These are phyloP conservation scores for Alisma plantagoaquatica DNA, from an alignment of 106 monocot genomes.

Conservation along the genomic window DNA sequence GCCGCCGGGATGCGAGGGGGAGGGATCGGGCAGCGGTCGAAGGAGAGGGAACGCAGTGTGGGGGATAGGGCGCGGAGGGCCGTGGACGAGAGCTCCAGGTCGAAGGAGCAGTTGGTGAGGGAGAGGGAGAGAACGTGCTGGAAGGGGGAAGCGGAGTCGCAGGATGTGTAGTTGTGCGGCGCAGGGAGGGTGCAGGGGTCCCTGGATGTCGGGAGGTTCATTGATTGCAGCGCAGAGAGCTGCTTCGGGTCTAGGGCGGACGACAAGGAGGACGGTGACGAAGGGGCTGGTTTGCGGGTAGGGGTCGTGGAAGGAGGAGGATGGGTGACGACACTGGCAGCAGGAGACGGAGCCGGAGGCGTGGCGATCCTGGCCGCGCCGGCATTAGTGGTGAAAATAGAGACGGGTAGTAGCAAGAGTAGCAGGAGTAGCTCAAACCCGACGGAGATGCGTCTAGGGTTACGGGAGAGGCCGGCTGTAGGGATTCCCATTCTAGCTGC, in stretches of 20 bases:
- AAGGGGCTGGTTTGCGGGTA: too few relatives aligned
- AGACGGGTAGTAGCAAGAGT: not conserved
- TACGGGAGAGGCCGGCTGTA: too few relatives aligned
- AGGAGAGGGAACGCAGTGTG: conserved; percentile 48
- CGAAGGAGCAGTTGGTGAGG: conserved; percentile 63
- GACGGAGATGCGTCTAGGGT: too few relatives aligned
- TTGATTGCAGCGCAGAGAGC: conserved; percentile 33
- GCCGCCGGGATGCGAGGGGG: conserved; percentile 30
- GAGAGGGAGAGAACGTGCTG: conserved; percentile 37
- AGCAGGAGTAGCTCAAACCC: too few relatives aligned
- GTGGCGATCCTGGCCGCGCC: not conserved
- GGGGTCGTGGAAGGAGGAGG: not conserved
- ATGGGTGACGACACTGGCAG: conserved; percentile 4
- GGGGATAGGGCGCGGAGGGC: conserved; percentile 37
- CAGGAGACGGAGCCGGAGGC: conserved; percentile 7
- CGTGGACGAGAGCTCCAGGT: conserved; percentile 23
- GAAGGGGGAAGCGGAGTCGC: conserved; percentile 52
- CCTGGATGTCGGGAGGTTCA: conserved; percentile 25
- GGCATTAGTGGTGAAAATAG: not conserved
- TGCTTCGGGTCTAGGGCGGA: conserved; percentile 56
- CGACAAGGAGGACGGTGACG: not conserved
- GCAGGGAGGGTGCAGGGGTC: conserved; percentile 53
- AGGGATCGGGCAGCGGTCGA: conserved; percentile 23
- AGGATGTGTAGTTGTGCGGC: conserved; percentile 40
- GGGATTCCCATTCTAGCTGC: not conserved